These are phyloP conservation scores for Clitocybe nebularis DNA, from an alignment of 1,284 basidiomycete genomes.

Conservation along the genomic window DNA sequence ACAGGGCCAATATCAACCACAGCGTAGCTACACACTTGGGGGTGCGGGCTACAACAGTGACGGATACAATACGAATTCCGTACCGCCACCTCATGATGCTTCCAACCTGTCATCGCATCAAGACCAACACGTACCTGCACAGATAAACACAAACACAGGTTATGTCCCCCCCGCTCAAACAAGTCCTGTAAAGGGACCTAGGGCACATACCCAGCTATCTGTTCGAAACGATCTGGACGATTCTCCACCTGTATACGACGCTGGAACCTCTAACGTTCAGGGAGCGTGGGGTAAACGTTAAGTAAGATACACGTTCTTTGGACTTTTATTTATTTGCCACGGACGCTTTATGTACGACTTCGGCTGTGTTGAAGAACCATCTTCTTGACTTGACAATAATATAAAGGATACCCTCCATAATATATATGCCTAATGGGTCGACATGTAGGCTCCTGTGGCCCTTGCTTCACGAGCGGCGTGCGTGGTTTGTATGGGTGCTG, in stretches of 20 bases:
- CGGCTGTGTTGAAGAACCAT: too few species aligned
- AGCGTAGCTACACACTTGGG: slow-evolving; percentile 56
- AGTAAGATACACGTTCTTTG: background rate
- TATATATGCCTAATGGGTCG: too few species aligned
- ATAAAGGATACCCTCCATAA: too few species aligned
- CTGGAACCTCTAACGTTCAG: slow-evolving; percentile 40
- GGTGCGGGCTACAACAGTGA: slow-evolving; percentile 53
- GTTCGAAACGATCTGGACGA: slow-evolving; percentile 40
- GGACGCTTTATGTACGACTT: slow-evolving; percentile 10
- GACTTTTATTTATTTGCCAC: slow-evolving; percentile 10
- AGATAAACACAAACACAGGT: slow-evolving; percentile 30
- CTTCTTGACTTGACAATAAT: too few species aligned
- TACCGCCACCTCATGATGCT: slow-evolving; percentile 40
- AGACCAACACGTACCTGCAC: slow-evolving; percentile 20
- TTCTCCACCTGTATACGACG: slow-evolving; percentile 60
- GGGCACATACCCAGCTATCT: slow-evolving; percentile 26
- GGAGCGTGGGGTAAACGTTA: slow-evolving; percentile 49
- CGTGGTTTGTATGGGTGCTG: too few species aligned
- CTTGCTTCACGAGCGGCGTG: too few species aligned
- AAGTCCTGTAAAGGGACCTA: slow-evolving; percentile 39
- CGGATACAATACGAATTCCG: slow-evolving; percentile 48
- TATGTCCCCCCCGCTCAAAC: slow-evolving; percentile 23
- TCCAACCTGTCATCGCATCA: slow-evolving; percentile 24
- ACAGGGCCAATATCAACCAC: slow-evolving; percentile 30
- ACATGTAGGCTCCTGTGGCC: too few species aligned